Evolutionary conservation across 2,329 filamentous ascomycete genomes (phyloP).

Genomic region (Daldinia sp.): DNA sequence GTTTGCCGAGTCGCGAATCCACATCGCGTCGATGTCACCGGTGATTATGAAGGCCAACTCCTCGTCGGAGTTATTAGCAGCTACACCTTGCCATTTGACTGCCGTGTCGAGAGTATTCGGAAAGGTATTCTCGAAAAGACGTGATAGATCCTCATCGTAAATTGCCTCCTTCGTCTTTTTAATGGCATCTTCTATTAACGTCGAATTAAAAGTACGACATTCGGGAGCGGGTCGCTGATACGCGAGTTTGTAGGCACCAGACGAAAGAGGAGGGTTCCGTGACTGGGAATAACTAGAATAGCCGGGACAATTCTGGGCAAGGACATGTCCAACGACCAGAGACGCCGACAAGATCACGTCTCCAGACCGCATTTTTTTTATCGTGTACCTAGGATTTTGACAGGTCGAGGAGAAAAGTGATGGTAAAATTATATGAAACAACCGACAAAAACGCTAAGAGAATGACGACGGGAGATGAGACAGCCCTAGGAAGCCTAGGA

Average conservation of each 20-base stretch:
- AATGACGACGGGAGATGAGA: neutral
- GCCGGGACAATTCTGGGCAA: constrained; percentile 41
- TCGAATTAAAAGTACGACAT: constrained; percentile 78
- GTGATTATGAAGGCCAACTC: constrained; percentile 80
- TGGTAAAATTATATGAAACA: neutral
- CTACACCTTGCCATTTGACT: constrained; percentile 75
- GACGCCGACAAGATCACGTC: constrained; percentile 16
- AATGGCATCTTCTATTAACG: constrained; percentile 75
- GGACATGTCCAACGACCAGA: constrained; percentile 10
- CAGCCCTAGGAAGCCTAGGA: too few species aligned
- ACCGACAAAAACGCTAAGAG: neutral
- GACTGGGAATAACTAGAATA: constrained; percentile 45
- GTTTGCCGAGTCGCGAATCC: constrained; percentile 84
- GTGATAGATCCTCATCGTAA: constrained; percentile 70
- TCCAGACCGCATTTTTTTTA: constrained; percentile 24
- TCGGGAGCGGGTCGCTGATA: constrained; percentile 64
- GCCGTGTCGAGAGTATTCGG: constrained; percentile 86
- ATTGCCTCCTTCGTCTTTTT: constrained; percentile 51
- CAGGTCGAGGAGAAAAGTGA: neutral
- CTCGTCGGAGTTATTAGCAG: constrained; percentile 56
- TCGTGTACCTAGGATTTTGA: neutral
- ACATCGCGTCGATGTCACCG: constrained; percentile 86
- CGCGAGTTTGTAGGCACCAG: constrained; percentile 45
- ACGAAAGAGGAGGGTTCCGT: constrained; percentile 45
- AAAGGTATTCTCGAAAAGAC: constrained; percentile 84